Evolutionary conservation across 2,329 filamentous ascomycete genomes (phyloP), one percentile per base, ranked within the genome.

Genomic region (Gaeumannomyces sp.): DNA sequence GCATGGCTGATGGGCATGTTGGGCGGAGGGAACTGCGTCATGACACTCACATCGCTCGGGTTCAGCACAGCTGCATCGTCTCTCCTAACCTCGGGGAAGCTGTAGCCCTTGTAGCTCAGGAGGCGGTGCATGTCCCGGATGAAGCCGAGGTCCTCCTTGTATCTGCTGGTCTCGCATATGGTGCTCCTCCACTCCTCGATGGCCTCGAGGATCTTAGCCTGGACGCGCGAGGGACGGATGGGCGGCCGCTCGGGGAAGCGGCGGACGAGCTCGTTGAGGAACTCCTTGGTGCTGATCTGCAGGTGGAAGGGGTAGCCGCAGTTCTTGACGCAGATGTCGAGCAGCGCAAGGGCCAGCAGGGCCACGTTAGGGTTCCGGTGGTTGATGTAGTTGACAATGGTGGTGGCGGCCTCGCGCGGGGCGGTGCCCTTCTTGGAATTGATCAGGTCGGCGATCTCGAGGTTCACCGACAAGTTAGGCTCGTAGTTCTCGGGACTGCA

Each of bases 321-420:
- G 80, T 99, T 99, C 83, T 99, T 99, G 78, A 98, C 95, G 78
- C 95, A 98, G 68, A 98, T 98, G 76, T 99, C 95, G 74, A 99
- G 91, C 70, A 99, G 86, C 80, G 89, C 89, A 73, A 98, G 84
- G 66, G 95, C 94, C 66, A 98, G 85, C 70, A 99, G 81, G 67
- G 93, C 90, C 70, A 99, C 92, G 77, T 97, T 98, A 67, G 93
- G 91, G 76, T 98, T 99, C 76, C 95, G 91, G 77, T 96, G 92
- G 80, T 99, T 99, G 82, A 98, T 89, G 74, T 93, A 93, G 78
- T 90, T 89, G 72, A 97, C 94, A 69, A 98, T 97, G 68, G 93
- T 88, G 69, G 96, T 87, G 67, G 94, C 94, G 61, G 94, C 93
- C 84, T 99, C 95, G 74, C 95, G 92, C 68, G 95, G 95, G 79